Base-by-base conservation (phyloP, 202 grass and related monocot species). In the Elaeis oleifera region DNA sequence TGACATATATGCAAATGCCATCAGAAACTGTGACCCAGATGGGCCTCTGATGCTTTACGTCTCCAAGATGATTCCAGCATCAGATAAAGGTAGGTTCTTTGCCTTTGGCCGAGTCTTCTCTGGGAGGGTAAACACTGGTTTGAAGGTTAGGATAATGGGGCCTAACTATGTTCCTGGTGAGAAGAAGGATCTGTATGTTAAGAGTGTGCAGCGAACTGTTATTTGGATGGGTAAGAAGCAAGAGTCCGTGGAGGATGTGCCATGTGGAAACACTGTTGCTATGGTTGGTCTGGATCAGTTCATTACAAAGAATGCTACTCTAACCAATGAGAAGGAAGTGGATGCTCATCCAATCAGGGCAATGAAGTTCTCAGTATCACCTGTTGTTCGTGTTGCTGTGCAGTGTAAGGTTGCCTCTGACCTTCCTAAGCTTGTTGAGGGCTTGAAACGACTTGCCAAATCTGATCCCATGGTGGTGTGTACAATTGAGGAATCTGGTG, bases 151-250 rank as follows among this genome's bases (percentile, higher is more conserved):
- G 1, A 65, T 65, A 44, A 65, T 65, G 63, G 62, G 62, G 23
- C 49, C 63, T 0, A 65, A 53, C 63, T 53, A 65, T 19, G 63
- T 65, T 14, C 49, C 49, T 5, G 63, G 63, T 18, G 49, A 53
- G 15, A 65, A 65, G 50, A 53, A 65, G 23, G 63, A 53, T n/a
- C 52, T 65, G 63, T 65, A 53, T 21, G 22, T 65, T 22, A 65
- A 65, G 63, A 65, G 63, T 22, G 63, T 65, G 49, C 63, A 53
- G 23, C 50, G 63, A 65, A 65, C 63, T 8, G 63, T 65, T 18
- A 65, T 65, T 20, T 65, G 63, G 63, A 65, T 65, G 63, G 63
- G 63, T 4, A 65, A 65, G 49, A 65, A 18, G 11, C 63, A 65
- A 23, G 63, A 65, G 32, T 65, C 63, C 2, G 63, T 65, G 48